These are phyloP conservation scores for Lagenidium giganteum DNA, from an alignment of 352 stramenopile genomes.

Conservation along the genomic window DNA sequence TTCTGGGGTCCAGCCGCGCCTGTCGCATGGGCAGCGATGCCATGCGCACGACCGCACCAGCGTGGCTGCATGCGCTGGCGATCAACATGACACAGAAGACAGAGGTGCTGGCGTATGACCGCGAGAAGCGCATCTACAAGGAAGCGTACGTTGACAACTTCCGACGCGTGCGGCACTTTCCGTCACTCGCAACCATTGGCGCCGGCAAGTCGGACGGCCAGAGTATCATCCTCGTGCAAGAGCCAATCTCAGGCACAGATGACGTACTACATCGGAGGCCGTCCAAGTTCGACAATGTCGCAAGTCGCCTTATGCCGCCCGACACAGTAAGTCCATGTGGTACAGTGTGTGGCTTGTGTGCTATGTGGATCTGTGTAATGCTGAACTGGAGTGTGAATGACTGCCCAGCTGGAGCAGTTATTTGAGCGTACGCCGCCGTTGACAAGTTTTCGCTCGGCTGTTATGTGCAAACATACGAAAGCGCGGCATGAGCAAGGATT, in stretches of 20 bases:
- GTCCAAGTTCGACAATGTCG: slow-evolving; percentile 27
- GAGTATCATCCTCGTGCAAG: slow-evolving; percentile 68
- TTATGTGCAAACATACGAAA: slow-evolving; percentile 69
- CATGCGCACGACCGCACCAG: too few species aligned
- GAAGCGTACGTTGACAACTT: slow-evolving; percentile 72
- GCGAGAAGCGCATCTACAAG: slow-evolving; percentile 75
- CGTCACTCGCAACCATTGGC: slow-evolving; percentile 47
- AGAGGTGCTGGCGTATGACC: slow-evolving; percentile 53
- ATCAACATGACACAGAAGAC: slow-evolving; percentile 48
- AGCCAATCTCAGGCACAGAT: slow-evolving; percentile 7
- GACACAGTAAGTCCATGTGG: slow-evolving; percentile 49
- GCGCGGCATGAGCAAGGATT: slow-evolving; percentile 18
- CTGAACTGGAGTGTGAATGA: not conserved
- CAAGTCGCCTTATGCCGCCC: slow-evolving; percentile 42
- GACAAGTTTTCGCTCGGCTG: slow-evolving; percentile 41
- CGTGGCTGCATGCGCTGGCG: too few species aligned
- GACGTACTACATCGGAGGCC: not conserved
- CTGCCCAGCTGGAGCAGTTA: slow-evolving; percentile 42
- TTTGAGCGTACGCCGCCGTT: slow-evolving; percentile 52
- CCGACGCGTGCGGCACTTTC: slow-evolving; percentile 69
- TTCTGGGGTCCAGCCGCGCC: slow-evolving; percentile 1
- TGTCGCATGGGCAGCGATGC: too few species aligned
- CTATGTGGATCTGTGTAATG: not conserved
- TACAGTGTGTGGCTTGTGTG: too few species aligned
- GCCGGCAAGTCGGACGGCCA: slow-evolving; percentile 34